Evolutionary conservation across 106 monocot genomes (phyloP).

Genomic region (Vanilla planifolia): DNA sequence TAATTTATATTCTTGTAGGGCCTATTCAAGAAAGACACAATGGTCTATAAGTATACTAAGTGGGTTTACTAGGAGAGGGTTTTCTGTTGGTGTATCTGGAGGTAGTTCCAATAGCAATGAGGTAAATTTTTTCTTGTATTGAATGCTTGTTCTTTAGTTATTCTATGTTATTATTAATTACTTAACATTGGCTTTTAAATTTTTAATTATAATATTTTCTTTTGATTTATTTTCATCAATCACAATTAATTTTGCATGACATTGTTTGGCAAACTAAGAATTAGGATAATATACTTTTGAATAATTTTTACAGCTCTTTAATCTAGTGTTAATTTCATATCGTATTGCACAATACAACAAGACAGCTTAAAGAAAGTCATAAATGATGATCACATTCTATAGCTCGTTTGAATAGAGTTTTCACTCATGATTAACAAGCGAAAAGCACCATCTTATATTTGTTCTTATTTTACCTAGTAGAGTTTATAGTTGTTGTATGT

Average conservation of each 20-base stretch:
- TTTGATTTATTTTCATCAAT: background rate
- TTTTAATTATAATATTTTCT: background rate
- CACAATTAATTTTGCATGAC: background rate
- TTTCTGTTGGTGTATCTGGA: conserved; percentile 6
- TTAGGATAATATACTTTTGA: background rate
- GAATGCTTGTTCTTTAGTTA: background rate
- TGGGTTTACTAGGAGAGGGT: conserved; percentile 2
- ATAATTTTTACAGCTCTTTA: too few species aligned
- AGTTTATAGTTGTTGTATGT: too few species aligned
- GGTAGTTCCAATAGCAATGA: conserved; percentile 2
- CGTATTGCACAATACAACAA: too few species aligned
- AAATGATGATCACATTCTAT: too few species aligned
- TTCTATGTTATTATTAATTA: background rate
- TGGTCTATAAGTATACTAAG: background rate
- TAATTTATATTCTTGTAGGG: background rate
- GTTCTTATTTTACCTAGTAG: too few species aligned
- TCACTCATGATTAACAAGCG: too few species aligned
- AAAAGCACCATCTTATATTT: too few species aligned
- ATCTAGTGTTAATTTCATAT: too few species aligned
- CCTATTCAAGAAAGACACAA: background rate
- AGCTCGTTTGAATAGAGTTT: too few species aligned
- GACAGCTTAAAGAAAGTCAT: too few species aligned
- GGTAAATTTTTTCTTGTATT: background rate
- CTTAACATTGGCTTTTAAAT: background rate
- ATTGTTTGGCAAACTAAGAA: background rate